phyloP scores from a whole-genome alignment of 2,329 filamentous ascomycete genomes.

The Trichoderma sp. region DNA sequence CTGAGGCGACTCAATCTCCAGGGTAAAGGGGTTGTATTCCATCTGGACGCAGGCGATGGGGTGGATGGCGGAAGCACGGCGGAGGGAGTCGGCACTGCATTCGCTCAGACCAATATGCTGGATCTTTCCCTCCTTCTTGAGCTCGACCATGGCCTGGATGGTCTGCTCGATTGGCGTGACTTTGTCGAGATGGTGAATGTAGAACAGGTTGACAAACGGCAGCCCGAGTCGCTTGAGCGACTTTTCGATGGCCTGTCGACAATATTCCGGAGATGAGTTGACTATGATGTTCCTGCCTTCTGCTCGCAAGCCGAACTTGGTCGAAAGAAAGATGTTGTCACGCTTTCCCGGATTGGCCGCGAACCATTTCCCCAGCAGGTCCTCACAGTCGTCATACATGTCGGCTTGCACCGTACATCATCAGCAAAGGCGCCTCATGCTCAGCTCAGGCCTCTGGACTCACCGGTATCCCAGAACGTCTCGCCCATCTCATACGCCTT shows the following conservation, averaged over 20 bases:
- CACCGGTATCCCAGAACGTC: conserved; percentile 53
- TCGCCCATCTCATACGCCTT: conserved; percentile 54
- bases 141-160: conserved; percentile 51
- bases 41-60: conserved; percentile 56
- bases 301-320: conserved; percentile 40
- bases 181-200: conserved; percentile 55
- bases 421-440: neutral
- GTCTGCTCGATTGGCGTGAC: conserved; percentile 54
- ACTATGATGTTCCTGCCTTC: neutral
- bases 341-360: conserved; percentile 48
- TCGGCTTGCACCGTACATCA: conserved; percentile 36
- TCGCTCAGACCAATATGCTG: conserved; percentile 60
- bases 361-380: conserved; percentile 55
- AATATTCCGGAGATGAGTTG: conserved; percentile 30
- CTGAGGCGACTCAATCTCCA: conserved; percentile 59
- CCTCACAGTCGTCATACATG: conserved; percentile 52
- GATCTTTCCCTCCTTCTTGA: conserved; percentile 59
- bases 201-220: conserved; percentile 58
- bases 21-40: conserved; percentile 56
- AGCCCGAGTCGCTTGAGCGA: conserved; percentile 53
- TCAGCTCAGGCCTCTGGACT: neutral
- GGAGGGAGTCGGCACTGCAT: conserved; percentile 51
- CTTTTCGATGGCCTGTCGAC: conserved; percentile 31
- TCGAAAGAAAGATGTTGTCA: conserved; percentile 53
- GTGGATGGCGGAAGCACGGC: conserved; percentile 52